phyloP scores from a whole-genome alignment of 2,329 filamentous ascomycete species.

The Alternaria burnsii region DNA sequence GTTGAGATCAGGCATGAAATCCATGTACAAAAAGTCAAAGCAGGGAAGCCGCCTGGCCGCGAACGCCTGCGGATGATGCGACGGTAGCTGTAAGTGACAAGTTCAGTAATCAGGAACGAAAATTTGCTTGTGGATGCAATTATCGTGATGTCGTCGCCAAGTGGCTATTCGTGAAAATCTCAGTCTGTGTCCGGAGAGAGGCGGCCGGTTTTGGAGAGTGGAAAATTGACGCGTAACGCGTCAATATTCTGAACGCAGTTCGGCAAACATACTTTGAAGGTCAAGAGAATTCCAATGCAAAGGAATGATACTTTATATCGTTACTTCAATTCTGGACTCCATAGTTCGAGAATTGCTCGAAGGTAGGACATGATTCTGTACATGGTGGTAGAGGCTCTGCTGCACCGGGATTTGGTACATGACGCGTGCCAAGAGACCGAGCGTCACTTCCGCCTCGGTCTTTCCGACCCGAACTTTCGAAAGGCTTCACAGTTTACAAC shows the following conservation, averaged over 20 bases:
- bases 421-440: neutral
- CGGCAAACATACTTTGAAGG: neutral
- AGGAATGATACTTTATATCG: neutral
- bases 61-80: neutral
- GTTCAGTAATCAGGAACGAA: neutral
- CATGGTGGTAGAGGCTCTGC: neutral
- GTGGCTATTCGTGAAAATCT: neutral
- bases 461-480: neutral
- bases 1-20: neutral
- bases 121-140: neutral
- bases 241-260: neutral
- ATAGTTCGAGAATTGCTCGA: neutral
- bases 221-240: neutral
- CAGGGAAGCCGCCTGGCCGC: neutral
- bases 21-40: neutral
- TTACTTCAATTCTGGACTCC: neutral
- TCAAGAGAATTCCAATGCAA: rapidly evolving
- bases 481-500: neutral
- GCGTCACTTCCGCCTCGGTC: neutral
- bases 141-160: neutral
- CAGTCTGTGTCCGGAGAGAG: neutral
- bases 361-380: neutral
- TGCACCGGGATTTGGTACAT: neutral
- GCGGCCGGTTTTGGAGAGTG: neutral
- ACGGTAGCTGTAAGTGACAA: neutral